Base-by-base conservation (phyloP, 495 filamentous ascomycete genomes). In the Beverwykella pulmonaria region DNA sequence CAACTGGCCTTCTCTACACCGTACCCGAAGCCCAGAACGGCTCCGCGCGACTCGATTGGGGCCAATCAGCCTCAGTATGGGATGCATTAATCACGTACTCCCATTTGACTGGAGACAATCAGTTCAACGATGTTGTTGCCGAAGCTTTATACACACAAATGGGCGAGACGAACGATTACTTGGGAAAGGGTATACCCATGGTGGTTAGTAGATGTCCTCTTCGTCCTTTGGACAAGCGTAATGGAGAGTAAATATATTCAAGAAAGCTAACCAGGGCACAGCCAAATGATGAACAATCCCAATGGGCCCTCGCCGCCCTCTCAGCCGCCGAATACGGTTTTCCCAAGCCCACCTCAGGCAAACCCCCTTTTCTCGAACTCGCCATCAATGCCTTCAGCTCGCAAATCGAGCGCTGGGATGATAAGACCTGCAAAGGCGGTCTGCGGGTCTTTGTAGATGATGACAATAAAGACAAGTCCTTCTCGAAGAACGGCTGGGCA, bases 51-150 rank as follows among this genome's bases (percentile, higher is more conserved):
- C 5, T 61, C n/a, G 19, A 17, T 76, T 92, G 90, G 90, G 92
- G 89, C 89, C 87, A 92, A 74, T 85, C 85, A 1, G 91, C 90
- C 23, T 86, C 87, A 17, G 88, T 90, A 83, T 92, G 91, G 73
- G 87, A 85, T 34, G 79, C 87, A 0, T 68, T 97, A 59, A 77
- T 96, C 66, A 87, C 95, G 71, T 96, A 97, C 76, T 93, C 89
- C 84, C 85, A 82, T 71, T 86, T 90, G 68, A 96, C 92, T 1
- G 86, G 87, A 1, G 92, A 96, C 75, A 78, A 76, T 20, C 82
- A 82, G 14, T 95, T 91, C 79, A 91, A 92, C 77, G 79, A 86
- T 29, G 79, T 87, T 23, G 87, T 87, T 0, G 83, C 71, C 2
- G 83, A 91, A 68, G 92, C 82, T 0, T 68, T 97, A 59, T 70